Evolutionary conservation across 352 stramenopile genomes (phyloP), one percentile per base, ranked within the genome.

Genomic region (Globisporangium spinosum): DNA sequence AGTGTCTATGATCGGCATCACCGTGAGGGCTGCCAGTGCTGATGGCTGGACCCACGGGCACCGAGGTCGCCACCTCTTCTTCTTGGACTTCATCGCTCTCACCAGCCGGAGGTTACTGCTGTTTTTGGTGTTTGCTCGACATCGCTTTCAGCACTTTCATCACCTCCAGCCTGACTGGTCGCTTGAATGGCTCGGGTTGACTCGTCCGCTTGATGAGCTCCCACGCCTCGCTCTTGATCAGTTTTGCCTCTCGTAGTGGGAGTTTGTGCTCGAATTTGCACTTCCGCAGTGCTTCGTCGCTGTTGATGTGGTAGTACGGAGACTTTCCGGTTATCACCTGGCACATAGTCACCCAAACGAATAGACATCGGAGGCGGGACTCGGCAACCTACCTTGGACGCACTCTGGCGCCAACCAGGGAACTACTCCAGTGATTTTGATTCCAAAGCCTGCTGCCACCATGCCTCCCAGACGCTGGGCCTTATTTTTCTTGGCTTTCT

Each of bases 261-360:
- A 65, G 20, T 27, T 47, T 45, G 40, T 65, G 43, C 17, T 55
- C 40, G 2, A 57, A 12, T 55, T 58, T 65, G 43, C 45, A 47
- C 8, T 40, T 47, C n/a, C 2, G 17, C n/a, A 73, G 3, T 27
- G 47, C 35, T 13, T 65, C 51, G 7, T 60, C 51, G 9, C 25
- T 29, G 22, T 17, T 60, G 25, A 65, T 54, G 13, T 67, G 57
- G 23, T 51, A 54, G n/a, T 65, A 74, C 3, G 64, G 69, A 6
- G 32, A n/a, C 15, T 58, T 27, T 3, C 64, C 69, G 0, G 54
- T 65, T 32, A 74, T 22, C 20, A 59, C 64, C 49, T 74, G 59
- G 56, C 66, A 70, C 3, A 74, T 32, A 5, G 58, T 71, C 69
- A 74, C 9, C 69, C 59, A 23, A 74, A 71, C 40, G 65, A 67